Base-by-base conservation (phyloP, 352 stramenopile genomes). In the Peronosclerospora sorghi region DNA sequence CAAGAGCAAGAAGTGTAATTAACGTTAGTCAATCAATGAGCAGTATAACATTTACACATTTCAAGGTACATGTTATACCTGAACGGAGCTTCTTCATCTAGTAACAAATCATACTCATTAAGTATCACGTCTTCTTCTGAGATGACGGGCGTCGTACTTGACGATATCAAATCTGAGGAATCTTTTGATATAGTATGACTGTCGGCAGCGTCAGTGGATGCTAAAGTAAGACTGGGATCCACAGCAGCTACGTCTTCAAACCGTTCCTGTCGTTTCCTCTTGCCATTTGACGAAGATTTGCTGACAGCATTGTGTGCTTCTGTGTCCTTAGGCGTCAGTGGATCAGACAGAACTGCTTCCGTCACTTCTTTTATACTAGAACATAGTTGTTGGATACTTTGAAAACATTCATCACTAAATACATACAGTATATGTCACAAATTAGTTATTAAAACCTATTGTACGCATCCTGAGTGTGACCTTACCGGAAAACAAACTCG, bases 401-500 rank as follows among this genome's bases (percentile, higher is more conserved):
- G 68, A 32, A 79, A 79, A 28, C 80, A 90, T 63, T 92, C 80
- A 42, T 92, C 80, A 35, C 79, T 91, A 26, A 7, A 6, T 26
- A 3, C 4, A 26, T 26, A 26, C 21, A 26, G 6, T 7, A 32
- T 32, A 48, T 44, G 40, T 8, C 7, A 52, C 10, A 28, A 54
- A 45, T 44, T 4, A 13, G 14, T 20, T 18, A 10, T 24, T 2
- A 8, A 12, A 2, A 47, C 48, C 27, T 15, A 29, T 28, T n/a
- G 19, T 18, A 32, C 19, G 7, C 1, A 29, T 32, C 9, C 3
- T 41, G 1, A 28, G 18, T 9, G 6, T 15, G 35, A 27, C 3
- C 51, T 44, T 64, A 89, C 79, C 80, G 61, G 48, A 85, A 92
- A 0, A 92, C 65, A 52, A 88, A 90, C 74, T 92, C 80, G 24